phyloP scores from a whole-genome alignment of 2,329 filamentous ascomycete species.

The Epichloe festucae region DNA sequence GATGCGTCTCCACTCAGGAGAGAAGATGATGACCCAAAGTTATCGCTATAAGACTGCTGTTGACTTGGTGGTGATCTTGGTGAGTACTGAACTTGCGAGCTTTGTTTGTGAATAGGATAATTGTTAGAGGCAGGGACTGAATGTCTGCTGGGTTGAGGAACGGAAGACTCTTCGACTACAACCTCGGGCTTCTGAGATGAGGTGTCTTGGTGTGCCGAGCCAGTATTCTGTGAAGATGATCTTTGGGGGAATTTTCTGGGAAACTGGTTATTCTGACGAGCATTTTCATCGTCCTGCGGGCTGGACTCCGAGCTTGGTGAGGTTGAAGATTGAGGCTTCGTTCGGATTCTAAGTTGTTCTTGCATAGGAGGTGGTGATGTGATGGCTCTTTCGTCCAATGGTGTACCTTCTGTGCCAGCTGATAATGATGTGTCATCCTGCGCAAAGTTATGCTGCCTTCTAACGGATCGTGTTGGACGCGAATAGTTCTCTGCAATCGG shows the following conservation, averaged over 20 bases:
- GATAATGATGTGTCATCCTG: conserved; percentile 30
- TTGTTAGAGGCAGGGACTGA: not conserved
- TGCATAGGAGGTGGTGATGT: conserved; percentile 13
- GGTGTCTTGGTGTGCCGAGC: conserved; percentile 22
- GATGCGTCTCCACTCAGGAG: conserved; percentile 53
- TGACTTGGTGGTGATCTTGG: conserved; percentile 6
- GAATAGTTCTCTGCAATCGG: conserved; percentile 52
- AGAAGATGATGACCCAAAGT: conserved; percentile 35
- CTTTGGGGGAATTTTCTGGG: conserved; percentile 34
- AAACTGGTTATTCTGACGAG: conserved; percentile 12
- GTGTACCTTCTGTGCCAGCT: conserved; percentile 29
- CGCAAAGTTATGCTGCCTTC: conserved; percentile 33
- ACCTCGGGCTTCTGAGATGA: conserved; percentile 12
- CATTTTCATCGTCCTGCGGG: conserved; percentile 37
- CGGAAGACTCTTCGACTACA: conserved; percentile 28
- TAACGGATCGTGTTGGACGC: conserved; percentile 35
- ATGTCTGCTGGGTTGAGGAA: conserved; percentile 3
- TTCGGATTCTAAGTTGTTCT: conserved; percentile 22
- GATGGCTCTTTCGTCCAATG: conserved; percentile 19
- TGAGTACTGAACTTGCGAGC: conserved; percentile 6
- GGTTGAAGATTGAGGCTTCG: conserved; percentile 20
- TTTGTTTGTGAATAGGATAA: not conserved
- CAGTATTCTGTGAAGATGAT: conserved; percentile 38
- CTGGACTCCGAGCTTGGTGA: conserved; percentile 36
- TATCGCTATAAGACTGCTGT: conserved; percentile 15